Evolutionary conservation across 1,139 yeast species (phyloP), one percentile per base, ranked within the genome.

Genomic region (Saccharomyces pastorianus): DNA sequence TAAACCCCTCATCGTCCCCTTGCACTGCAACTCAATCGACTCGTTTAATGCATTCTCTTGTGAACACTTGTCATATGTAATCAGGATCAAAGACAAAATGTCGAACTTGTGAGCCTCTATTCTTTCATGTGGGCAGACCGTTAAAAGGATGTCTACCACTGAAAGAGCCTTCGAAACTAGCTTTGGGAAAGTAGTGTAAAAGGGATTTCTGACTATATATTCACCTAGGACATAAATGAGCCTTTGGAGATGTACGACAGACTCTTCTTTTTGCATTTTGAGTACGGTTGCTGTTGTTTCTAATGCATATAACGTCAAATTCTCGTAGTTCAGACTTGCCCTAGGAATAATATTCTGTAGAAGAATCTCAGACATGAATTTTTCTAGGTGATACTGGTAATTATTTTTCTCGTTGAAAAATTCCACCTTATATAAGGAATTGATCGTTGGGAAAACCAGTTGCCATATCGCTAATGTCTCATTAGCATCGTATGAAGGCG

Each of bases 181-280:
- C 5, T 50, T 48, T 42, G 46, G 53, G 34, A 57, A 61, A 17
- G 60, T 52, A 2, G 70, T 63, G 41, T 66, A 56, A 51, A 61
- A 66, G 6, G 70, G 67, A 53, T 61, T 64, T 51, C 62, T 56
- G 0, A 68, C 57, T 11, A 65, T 48, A 38, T 56, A 59, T 46
- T 68, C 68, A 0, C 71, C 72, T 23, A 67, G 4, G 1, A 57
- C 59, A 51, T 61, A 66, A 8, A 66, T 57, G 4, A 64, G 53
- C 41, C 71, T 59, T 46, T 64, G 65, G 17, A 66, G 44, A 47
- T 61, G 58, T n/a, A 59, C 46, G 1, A 64, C 58, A 2, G 60
- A 29, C 4, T 55, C 47, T 20, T 17, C 47, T 9, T 52, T 51
- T 25, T 66, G 47, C 6, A 54, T 47, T 8, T 49, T 32, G 0